Conservation (phyloP, 2,329 filamentous ascomycete species). For the Penicillium sp. region DNA sequence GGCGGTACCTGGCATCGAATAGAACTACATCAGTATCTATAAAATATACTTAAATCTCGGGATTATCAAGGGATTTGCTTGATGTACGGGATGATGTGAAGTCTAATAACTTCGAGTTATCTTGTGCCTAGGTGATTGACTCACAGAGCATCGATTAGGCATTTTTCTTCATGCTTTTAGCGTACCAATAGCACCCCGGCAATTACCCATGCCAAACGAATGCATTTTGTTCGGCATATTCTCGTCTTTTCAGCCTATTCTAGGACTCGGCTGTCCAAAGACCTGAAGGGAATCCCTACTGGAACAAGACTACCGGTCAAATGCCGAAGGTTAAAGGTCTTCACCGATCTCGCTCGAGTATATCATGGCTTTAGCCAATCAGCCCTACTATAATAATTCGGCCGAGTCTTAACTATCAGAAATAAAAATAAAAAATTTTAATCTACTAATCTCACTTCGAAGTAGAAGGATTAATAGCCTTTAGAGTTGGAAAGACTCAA, state of each 20-base stretch:
- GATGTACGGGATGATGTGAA: background rate
- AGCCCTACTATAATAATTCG: background rate
- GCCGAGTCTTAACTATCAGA: background rate
- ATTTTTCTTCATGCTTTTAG: background rate
- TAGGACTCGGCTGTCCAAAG: background rate
- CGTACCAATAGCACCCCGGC: conserved; percentile 9
- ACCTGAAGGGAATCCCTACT: background rate
- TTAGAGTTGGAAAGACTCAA: background rate
- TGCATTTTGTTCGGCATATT: background rate
- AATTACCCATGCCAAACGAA: conserved; percentile 5
- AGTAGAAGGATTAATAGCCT: background rate
- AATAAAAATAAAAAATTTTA: background rate
- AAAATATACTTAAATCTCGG: background rate
- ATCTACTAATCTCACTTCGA: background rate
- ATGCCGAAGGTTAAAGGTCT: background rate
- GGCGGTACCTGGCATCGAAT: background rate
- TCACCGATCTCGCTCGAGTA: conserved; percentile 3
- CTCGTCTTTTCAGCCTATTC: background rate
- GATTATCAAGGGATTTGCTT: background rate
- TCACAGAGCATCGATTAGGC: background rate
- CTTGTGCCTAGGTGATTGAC: too few relatives aligned
- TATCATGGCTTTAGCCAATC: background rate
- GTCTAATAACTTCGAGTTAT: background rate
- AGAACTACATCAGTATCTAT: background rate
- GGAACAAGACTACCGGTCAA: conserved; percentile 7